A percentile compares a stretch with the other conserved stretches of the same genome.
Evolutionary conservation across 176 grass and related monocot genomes (phyloP).

Genomic region (Oryza brachyantha): DNA sequence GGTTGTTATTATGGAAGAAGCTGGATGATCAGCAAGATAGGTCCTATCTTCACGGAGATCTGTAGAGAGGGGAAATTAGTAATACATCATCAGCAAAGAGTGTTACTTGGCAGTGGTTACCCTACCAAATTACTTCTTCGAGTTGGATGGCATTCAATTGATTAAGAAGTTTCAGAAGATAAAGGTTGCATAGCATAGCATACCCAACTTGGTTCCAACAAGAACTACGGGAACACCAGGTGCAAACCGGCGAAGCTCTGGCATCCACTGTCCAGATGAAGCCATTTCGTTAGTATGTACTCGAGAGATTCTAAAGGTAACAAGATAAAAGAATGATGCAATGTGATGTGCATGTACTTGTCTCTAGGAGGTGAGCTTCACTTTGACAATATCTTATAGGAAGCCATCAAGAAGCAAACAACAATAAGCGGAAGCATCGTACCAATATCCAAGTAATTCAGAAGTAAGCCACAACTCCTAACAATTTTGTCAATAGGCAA

Average conservation of each 20-base stretch:
- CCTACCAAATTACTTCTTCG: not conserved
- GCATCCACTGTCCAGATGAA: slow-evolving; percentile 65
- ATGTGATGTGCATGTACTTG: not conserved
- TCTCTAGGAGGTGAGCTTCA: not conserved
- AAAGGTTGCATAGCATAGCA: slow-evolving; percentile 1
- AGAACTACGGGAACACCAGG: slow-evolving; percentile 70
- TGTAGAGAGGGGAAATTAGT: slow-evolving; percentile 5
- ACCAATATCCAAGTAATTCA: not conserved
- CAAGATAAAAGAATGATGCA: not conserved
- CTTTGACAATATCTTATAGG: not conserved
- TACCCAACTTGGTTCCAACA: slow-evolving; percentile 90
- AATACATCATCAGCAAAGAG: not conserved
- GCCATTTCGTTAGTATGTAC: not conserved
- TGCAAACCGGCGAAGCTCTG: slow-evolving; percentile 67
- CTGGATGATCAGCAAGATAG: slow-evolving; percentile 65
- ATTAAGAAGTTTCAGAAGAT: not conserved
- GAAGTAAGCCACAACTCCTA: not conserved
- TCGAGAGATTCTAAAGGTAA: not conserved
- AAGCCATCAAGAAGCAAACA: not conserved
- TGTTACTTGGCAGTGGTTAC: not conserved
- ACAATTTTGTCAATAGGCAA: not conserved
- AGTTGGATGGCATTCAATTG: not conserved
- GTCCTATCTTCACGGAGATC: slow-evolving; percentile 69
- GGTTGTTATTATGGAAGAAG: slow-evolving; percentile 55
- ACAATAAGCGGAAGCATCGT: not conserved